These are phyloP conservation scores for Epichloe sibirici DNA, from an alignment of 2,329 filamentous ascomycete species.

Conservation along the genomic window DNA sequence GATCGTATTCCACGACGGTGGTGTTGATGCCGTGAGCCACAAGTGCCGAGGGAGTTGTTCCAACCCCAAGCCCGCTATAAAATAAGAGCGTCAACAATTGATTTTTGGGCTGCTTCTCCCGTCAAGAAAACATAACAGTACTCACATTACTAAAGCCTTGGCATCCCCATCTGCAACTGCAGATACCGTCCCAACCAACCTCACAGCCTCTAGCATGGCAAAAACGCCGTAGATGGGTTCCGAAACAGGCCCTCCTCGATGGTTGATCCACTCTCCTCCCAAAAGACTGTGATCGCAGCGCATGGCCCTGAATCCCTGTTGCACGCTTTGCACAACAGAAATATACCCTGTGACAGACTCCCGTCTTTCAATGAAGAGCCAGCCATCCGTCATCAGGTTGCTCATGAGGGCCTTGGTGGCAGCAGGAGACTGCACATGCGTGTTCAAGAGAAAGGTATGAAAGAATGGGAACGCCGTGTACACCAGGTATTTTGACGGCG, in stretches of 20 bases:
- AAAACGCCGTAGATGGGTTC: constrained; percentile 97
- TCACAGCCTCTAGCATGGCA: constrained; percentile 83
- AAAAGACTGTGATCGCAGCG: constrained; percentile 90
- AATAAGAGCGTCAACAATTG: neutral
- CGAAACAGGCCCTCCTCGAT: constrained; percentile 41
- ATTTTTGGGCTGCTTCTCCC: neutral
- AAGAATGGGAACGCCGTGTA: constrained; percentile 60
- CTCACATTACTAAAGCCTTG: constrained; percentile 76
- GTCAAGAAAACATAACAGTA: constrained; percentile 7
- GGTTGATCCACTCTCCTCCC: constrained; percentile 75
- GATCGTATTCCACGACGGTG: constrained; percentile 90
- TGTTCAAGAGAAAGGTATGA: constrained; percentile 60
- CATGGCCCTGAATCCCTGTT: constrained; percentile 65
- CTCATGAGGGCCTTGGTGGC: constrained; percentile 53
- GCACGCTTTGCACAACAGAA: constrained; percentile 68
- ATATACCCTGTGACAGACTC: constrained; percentile 89
- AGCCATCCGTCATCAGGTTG: constrained; percentile 53
- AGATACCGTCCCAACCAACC: constrained; percentile 55
- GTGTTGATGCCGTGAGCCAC: constrained; percentile 83
- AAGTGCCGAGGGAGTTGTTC: constrained; percentile 77
- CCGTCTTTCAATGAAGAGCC: constrained; percentile 63
- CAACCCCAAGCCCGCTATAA: constrained; percentile 72
- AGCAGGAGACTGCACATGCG: constrained; percentile 53
- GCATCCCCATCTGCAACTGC: constrained; percentile 50
- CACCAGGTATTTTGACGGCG: constrained; percentile 56